Evolutionary conservation across 306 rosid species (phyloP).

Genomic region (Canavalia gladiata): DNA sequence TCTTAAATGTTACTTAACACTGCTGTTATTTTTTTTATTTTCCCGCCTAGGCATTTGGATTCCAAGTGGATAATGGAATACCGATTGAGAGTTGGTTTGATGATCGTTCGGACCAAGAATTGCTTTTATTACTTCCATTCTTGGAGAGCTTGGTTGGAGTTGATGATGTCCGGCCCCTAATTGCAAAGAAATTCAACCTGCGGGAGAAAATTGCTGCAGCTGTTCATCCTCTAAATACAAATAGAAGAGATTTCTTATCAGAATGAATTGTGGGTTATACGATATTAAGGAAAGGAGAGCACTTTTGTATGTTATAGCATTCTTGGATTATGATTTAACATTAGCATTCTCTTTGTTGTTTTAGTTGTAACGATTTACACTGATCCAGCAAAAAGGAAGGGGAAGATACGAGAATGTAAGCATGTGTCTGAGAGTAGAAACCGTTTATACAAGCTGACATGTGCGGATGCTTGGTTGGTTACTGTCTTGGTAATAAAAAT

Average conservation of each 20-base stretch:
- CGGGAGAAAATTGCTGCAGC: conserved; percentile 88
- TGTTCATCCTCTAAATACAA: conserved; percentile 68
- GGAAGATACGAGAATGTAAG: conserved; percentile 38
- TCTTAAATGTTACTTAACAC: neutral
- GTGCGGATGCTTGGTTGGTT: conserved; percentile 44
- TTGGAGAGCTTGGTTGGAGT: conserved; percentile 94
- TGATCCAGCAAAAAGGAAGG: conserved; percentile 39
- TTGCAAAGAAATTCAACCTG: conserved; percentile 85
- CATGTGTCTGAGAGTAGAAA: conserved; percentile 47
- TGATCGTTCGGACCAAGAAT: conserved; percentile 83
- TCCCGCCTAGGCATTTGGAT: conserved; percentile 86
- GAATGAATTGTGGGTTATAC: conserved; percentile 58
- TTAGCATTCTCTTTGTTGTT: conserved; percentile 48
- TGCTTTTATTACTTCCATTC: conserved; percentile 81
- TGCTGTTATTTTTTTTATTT: conserved; percentile 13
- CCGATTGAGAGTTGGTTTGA: conserved; percentile 99
- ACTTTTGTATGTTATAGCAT: conserved; percentile 53
- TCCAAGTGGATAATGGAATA: conserved; percentile 98
- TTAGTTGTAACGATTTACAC: conserved; percentile 46
- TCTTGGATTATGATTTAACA: conserved; percentile 46
- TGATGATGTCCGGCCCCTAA: conserved; percentile 94
- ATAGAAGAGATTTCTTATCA: conserved; percentile 63
- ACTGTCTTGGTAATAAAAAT: conserved; percentile 51
- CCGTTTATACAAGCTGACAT: conserved; percentile 37
- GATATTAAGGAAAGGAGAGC: conserved; percentile 45